phyloP scores from a whole-genome alignment of 1,284 basidiomycete species.

The Ceratobasidium theobromae region DNA sequence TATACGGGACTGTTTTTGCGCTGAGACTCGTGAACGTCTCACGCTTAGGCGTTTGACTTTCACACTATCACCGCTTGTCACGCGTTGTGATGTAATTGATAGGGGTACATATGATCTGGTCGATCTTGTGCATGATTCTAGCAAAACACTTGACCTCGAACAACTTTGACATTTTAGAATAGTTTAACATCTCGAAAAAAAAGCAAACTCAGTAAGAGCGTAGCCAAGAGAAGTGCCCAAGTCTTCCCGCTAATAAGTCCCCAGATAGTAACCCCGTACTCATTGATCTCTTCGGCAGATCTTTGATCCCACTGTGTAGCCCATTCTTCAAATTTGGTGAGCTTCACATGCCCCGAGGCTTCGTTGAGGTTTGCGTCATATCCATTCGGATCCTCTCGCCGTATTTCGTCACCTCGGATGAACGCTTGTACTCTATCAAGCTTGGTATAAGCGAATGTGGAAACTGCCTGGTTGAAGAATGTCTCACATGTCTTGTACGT shows the following conservation, averaged over 20 bases:
- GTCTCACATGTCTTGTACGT: neutral
- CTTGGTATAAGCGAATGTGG: neutral
- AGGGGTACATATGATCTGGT: too few relatives aligned
- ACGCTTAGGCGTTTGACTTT: too few relatives aligned
- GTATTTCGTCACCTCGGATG: neutral
- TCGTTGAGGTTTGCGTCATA: constrained; percentile 7
- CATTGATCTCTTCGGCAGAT: neutral
- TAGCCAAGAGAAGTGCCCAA: neutral
- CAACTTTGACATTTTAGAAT: too few relatives aligned
- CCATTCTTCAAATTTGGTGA: neutral
- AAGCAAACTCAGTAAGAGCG: neutral
- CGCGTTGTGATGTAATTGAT: too few relatives aligned
- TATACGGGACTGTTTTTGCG: too few relatives aligned
- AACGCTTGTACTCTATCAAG: neutral
- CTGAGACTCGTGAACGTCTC: too few relatives aligned
- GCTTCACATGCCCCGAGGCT: neutral
- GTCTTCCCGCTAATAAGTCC: neutral
- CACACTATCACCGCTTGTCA: too few relatives aligned
- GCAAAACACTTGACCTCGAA: too few relatives aligned
- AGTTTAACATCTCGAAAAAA: neutral
- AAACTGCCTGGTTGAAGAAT: neutral
- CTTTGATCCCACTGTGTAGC: neutral
- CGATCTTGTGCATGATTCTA: too few relatives aligned
- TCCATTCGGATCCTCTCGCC: constrained; percentile 3
- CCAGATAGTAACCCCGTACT: neutral